phyloP scores from a whole-genome alignment of 306 rosid species.

The Urtica urens region DNA sequence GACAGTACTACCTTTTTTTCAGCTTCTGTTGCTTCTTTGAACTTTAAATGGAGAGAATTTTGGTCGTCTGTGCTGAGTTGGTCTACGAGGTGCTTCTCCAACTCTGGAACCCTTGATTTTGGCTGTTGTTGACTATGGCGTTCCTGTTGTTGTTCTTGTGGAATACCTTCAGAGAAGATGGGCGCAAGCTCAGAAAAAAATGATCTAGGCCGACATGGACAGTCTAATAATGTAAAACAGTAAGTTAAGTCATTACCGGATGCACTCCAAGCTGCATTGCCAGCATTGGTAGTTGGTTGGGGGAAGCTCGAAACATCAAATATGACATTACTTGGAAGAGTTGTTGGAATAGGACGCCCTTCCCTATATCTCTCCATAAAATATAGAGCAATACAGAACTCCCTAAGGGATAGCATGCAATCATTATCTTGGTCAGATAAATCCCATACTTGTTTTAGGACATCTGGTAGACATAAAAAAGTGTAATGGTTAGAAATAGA shows the following conservation, averaged over 20 bases:
- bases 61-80: conserved; percentile 91
- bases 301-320: conserved; percentile 51
- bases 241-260: conserved; percentile 38
- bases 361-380: conserved; percentile 93
- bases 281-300: conserved; percentile 40
- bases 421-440: conserved; percentile 97
- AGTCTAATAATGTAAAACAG: conserved; percentile 6
- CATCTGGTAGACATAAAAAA: conserved; percentile 62
- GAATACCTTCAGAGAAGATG: conserved; percentile 35
- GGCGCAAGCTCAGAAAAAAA: conserved; percentile 10
- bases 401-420: conserved; percentile 96
- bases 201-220: not conserved
- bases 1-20: conserved; percentile 52
- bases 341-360: conserved; percentile 75
- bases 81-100: conserved; percentile 71
- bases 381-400: conserved; percentile 86
- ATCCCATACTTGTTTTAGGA: conserved; percentile 98
- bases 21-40: conserved; percentile 82
- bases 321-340: conserved; percentile 57
- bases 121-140: conserved; percentile 41
- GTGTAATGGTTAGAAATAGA: conserved; percentile 28
- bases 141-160: conserved; percentile 63
- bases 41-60: conserved; percentile 51
- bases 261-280: conserved; percentile 55
- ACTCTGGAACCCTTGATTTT: conserved; percentile 59